Base-by-base conservation (phyloP, 768 basidiomycete species). In the Auricularia sp. region DNA sequence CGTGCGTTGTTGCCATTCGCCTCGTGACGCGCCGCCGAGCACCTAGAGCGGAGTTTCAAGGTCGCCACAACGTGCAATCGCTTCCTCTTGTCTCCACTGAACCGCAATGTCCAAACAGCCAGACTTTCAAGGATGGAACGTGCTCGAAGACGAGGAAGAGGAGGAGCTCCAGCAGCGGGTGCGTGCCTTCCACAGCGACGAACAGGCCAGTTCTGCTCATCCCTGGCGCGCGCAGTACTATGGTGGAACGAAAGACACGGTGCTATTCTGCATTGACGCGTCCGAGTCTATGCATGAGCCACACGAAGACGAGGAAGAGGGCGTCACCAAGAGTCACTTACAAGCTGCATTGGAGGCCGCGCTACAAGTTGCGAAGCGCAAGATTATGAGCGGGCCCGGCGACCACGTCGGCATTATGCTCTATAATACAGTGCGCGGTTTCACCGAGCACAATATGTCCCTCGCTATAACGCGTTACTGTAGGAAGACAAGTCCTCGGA, bases 201-300 rank as follows among this genome's bases (percentile, higher is more conserved):
- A 58, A 10, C 35, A 29, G 29, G 29, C 29, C 29, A 29, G 29
- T 29, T 54, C 7, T 37, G 34, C 24, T 45, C 10, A 36, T 3
- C 18, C 33, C n/a, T 66, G 61, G 34, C 34, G 14, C 45, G 21
- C 35, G 44, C 65, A 90, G 89, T 80, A 80, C 65, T 82, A 84
- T 67, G 90, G 92, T 67, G 84, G 85, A 62, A 86, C 87, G 68
- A 83, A 84, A 66, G 94, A 98, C 70, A 90, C 94, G 37, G 88
- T 96, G 58, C 76, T 98, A n/a, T 97, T 98, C 77, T 91, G 90
- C 73, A 92, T 99, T 65, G 95, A 99, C 75, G 93, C 92, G 67
- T 96, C 95, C 0, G 79, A 83, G 63, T 91, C 92, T 11, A 98
- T 98, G 96, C 86, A 90, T 33, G 79, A 78, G 44, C 82, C 88